Conservation (phyloP, 2,329 filamentous ascomycete species). For the Botrytis cinerea region DNA sequence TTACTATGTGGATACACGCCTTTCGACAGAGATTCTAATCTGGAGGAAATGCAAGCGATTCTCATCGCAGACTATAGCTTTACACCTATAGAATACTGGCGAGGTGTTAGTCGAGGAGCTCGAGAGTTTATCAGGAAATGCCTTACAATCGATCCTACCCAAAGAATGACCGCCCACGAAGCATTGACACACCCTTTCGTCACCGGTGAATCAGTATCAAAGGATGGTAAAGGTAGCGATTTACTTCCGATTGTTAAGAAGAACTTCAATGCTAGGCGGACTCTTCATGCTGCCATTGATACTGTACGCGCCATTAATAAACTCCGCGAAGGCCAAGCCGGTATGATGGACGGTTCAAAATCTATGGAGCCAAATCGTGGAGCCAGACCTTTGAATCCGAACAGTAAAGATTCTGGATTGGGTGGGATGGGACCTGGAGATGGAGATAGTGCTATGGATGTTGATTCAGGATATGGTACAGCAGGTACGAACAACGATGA, state of each 20-base stretch:
- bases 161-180: conserved; percentile 88
- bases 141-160: conserved; percentile 83
- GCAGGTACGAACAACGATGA: conserved; percentile 8
- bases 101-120: conserved; percentile 80
- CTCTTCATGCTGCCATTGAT: conserved; percentile 69
- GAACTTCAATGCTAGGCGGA: conserved; percentile 72
- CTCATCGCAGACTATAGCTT: conserved; percentile 95
- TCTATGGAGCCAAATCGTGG: conserved; percentile 53
- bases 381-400: conserved; percentile 39
- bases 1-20: conserved; percentile 96
- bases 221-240: conserved; percentile 58
- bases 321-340: conserved; percentile 60
- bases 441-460: conserved; percentile 33
- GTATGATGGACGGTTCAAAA: conserved; percentile 62
- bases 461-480: conserved; percentile 36
- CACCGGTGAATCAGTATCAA: conserved; percentile 50
- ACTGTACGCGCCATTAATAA: conserved; percentile 73
- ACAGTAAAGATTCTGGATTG: conserved; percentile 51
- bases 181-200: conserved; percentile 68
- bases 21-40: conserved; percentile 94
- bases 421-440: conserved; percentile 30
- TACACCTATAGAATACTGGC: conserved; percentile 94
- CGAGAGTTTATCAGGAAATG: conserved; percentile 92
- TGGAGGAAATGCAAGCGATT: conserved; percentile 99
- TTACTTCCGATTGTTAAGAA: conserved; percentile 70